These are phyloP conservation scores for Fusarium bactridioides DNA, from an alignment of 2,329 filamentous ascomycete species.

Conservation along the genomic window DNA sequence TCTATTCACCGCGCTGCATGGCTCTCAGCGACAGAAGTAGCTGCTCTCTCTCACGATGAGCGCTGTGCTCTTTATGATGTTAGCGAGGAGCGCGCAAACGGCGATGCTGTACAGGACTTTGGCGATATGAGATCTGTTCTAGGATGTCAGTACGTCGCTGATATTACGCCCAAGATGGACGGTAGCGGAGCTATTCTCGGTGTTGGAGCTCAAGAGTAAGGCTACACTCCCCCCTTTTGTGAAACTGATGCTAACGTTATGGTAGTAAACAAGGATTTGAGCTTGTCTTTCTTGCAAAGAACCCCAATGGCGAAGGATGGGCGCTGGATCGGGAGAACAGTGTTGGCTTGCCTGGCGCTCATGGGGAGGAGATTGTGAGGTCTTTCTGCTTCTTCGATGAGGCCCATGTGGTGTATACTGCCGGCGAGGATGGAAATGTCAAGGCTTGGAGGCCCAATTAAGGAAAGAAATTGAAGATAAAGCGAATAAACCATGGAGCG, in stretches of 20 bases:
- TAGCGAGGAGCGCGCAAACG: constrained; percentile 68
- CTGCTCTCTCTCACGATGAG: constrained; percentile 80
- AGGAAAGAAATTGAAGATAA: not conserved
- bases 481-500: not conserved
- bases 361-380: constrained; percentile 70
- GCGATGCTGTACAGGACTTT: constrained; percentile 64
- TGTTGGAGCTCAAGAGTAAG: constrained; percentile 72
- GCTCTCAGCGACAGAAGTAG: constrained; percentile 69
- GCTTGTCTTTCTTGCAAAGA: constrained; percentile 65
- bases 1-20: constrained; percentile 81
- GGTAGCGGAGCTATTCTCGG: constrained; percentile 68
- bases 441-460: constrained; percentile 60
- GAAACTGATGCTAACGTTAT: constrained; percentile 6
- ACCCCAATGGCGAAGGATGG: constrained; percentile 56
- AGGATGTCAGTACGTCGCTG: constrained; percentile 77
- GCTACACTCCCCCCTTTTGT: constrained; percentile 47
- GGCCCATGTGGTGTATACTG: constrained; percentile 65
- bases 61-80: constrained; percentile 77
- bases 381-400: constrained; percentile 71
- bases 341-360: constrained; percentile 68
- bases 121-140: constrained; percentile 74
- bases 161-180: constrained; percentile 68
- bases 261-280: constrained; percentile 64
- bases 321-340: constrained; percentile 61
- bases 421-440: constrained; percentile 65